Base-by-base conservation (phyloP, 192 early-diverging fungal genomes). In the Rhizoclosmatium sp. region DNA sequence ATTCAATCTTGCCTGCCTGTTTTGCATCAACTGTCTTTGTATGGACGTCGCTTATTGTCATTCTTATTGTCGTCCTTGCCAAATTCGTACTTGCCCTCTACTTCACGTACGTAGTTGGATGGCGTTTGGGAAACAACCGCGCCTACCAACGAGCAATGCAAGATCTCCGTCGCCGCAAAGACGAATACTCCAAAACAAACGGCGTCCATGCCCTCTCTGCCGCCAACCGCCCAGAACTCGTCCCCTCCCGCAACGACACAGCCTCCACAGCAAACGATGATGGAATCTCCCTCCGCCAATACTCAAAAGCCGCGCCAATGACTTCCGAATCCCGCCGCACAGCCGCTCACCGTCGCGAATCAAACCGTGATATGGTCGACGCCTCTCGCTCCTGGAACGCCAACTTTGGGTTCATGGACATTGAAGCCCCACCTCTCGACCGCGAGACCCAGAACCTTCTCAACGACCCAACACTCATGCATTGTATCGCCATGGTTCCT, bases 1-100 rank as follows among this genome's bases (percentile, higher is more conserved):
- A 98, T 79, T 85, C 91, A 23, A 88, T 88, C 51, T 90, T 92
- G 2, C 81, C 93, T 44, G 95, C 95, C 0, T 98, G 96, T 83
- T 92, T 95, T 49, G 86, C 93, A 2, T 91, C 94, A 0, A 90
- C 93, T 65, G 91, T 97, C 56, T 86, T 94, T 4, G 84, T 95
- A 19, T 96, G 93, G 68, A 86, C 94, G 5, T 94, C 95, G 42
- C 86, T 96, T 61, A 69, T 72, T 3, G 56, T 88, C 78, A 88
- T 87, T 73, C 58, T 86, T 16, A 78, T 81, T 4, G 83, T 87
- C 31, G 85, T 88, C 46, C 72, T 78, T 3, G 76, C 75, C 19
- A 64, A 78, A 16, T 89, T 89, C 68, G 61, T 88, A 58, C 67
- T 89, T n/a, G 88, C 88, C 1, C 69, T 89, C 4, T 65, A 82